Percentiles rank a stretch among this genome's conserved stretches.
phyloP scores from a whole-genome alignment of 306 rosid genomes.

The Oemleria cerasiformis region DNA sequence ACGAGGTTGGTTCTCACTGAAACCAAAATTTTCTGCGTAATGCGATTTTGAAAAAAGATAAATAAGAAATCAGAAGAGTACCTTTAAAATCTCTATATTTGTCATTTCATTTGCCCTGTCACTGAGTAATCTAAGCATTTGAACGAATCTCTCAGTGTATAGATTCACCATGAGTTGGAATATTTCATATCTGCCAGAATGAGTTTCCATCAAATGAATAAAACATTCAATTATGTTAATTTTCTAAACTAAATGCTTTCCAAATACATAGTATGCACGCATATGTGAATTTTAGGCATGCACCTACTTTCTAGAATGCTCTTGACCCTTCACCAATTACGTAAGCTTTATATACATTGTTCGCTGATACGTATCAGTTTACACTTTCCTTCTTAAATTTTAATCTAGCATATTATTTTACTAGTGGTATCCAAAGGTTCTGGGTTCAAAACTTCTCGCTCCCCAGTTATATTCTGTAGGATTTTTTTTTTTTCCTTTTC shows the following conservation, averaged over 20 bases:
- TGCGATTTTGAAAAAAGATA: constrained; percentile 18
- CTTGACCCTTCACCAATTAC: not conserved
- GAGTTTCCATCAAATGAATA: not conserved
- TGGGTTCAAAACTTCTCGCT: no score
- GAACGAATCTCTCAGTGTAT: constrained; percentile 93
- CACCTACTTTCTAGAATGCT: constrained; percentile 2
- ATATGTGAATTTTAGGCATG: not conserved
- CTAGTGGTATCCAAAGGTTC: no score
- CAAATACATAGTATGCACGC: not conserved
- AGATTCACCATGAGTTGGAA: constrained; percentile 95
- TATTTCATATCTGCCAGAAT: constrained; percentile 82
- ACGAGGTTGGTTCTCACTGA: not conserved
- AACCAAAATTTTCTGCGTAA: not conserved
- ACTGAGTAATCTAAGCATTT: constrained; percentile 92
- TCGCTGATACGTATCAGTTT: not conserved
- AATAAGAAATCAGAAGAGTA: constrained; percentile 32
- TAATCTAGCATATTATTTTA: not conserved
- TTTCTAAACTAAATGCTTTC: not conserved
- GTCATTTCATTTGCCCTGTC: constrained; percentile 87
- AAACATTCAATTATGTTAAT: not conserved
- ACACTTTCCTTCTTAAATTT: not conserved
- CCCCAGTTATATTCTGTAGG: not conserved
- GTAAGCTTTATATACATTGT: not conserved
- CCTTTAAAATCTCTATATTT: constrained; percentile 92
- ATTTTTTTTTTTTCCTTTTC: no score